These are phyloP conservation scores for Lasiosphaeris hirsuta DNA, from an alignment of 495 filamentous ascomycete species.

Conservation along the genomic window DNA sequence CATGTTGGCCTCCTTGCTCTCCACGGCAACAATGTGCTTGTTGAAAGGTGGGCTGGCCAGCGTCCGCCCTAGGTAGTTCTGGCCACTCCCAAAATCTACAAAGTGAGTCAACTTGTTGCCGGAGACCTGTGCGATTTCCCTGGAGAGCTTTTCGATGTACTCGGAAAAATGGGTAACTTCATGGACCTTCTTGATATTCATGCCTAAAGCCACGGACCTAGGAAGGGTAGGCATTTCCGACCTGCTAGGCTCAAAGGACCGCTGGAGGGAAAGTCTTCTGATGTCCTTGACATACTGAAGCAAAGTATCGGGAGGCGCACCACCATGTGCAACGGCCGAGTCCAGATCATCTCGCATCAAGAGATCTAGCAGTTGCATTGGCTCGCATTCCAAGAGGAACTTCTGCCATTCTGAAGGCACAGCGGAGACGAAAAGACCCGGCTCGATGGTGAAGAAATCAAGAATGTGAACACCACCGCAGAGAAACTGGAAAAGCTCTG, in stretches of 20 bases:
- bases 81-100: conserved; percentile 92
- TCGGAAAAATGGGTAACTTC: conserved; percentile 70
- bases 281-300: conserved; percentile 72
- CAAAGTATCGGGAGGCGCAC: conserved; percentile 64
- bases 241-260: conserved; percentile 51
- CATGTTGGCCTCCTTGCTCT: conserved; percentile 82
- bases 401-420: conserved; percentile 75
- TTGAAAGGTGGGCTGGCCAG: conserved; percentile 82
- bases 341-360: conserved; percentile 71
- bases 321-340: conserved; percentile 29
- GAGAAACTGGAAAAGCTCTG: conserved; percentile 76
- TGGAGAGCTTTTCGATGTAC: conserved; percentile 54
- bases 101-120: conserved; percentile 72
- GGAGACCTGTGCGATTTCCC: conserved; percentile 40
- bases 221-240: conserved; percentile 53
- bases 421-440: conserved; percentile 66
- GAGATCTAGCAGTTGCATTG: conserved; percentile 73
- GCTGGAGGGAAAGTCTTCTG: conserved; percentile 61
- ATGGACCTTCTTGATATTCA: conserved; percentile 95
- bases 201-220: conserved; percentile 73
- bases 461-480: conserved; percentile 94
- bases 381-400: conserved; percentile 66
- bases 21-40: conserved; percentile 83
- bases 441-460: conserved; percentile 89
- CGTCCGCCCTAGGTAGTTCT: conserved; percentile 89